phyloP scores from a whole-genome alignment of 2,329 filamentous ascomycete genomes.

The Nemania serpens region DNA sequence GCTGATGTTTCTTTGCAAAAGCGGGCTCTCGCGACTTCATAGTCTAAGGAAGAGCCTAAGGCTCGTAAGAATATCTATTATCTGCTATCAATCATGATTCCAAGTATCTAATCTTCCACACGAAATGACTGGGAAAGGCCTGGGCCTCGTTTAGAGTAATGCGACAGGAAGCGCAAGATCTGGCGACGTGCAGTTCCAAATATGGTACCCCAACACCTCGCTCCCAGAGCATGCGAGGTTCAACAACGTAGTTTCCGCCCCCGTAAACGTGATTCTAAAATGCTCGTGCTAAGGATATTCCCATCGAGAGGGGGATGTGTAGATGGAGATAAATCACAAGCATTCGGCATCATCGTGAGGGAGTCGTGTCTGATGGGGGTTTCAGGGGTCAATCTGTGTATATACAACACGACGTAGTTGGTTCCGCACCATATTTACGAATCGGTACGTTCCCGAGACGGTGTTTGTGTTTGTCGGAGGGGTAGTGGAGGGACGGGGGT shows the following conservation, averaged over 20 bases:
- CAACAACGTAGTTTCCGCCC: constrained; percentile 28
- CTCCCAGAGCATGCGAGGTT: constrained; percentile 30
- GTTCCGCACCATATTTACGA: not conserved
- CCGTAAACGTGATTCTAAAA: constrained; percentile 34
- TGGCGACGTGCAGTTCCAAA: constrained; percentile 34
- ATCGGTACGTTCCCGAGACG: not conserved
- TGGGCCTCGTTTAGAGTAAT: constrained; percentile 17
- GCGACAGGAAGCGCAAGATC: constrained; percentile 29
- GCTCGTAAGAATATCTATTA: no score
- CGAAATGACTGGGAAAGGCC: not conserved
- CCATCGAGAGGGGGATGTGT: not conserved
- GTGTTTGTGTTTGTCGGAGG: not conserved
- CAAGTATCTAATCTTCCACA: not conserved
- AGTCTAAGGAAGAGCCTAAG: no score
- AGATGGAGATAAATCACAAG: constrained; percentile 25
- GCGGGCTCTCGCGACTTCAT: no score
- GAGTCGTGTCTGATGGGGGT: constrained; percentile 38
- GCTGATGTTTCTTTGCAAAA: no score
- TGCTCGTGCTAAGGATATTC: not conserved
- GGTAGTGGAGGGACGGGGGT: not conserved
- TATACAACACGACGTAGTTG: no score
- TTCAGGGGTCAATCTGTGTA: no score
- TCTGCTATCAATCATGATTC: not conserved
- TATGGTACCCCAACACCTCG: constrained; percentile 33
- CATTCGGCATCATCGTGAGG: constrained; percentile 32